Evolutionary conservation across 768 basidiomycete species (phyloP), one percentile per base, ranked within the genome.

Genomic region (Russula brevipes): DNA sequence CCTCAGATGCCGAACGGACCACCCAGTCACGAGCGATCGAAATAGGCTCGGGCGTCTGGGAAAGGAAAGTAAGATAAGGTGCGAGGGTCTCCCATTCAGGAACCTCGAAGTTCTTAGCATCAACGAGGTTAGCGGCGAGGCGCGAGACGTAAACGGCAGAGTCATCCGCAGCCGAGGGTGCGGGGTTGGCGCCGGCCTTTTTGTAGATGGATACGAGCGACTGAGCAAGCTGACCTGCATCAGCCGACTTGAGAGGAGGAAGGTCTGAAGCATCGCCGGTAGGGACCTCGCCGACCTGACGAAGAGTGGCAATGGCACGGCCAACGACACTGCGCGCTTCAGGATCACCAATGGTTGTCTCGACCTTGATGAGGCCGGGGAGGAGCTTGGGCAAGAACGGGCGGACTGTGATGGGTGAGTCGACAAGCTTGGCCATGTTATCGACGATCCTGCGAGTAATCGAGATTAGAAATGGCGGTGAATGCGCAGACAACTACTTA

Each of bases 401-500:
- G 72, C 95, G 89, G 77, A 98, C 95, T 56, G 94, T 96, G 77
- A 93, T 78, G 58, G 88, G 84, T 33, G 93, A 96, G 79, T 96
- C 94, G 73, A 98, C 95, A 72, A 98, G 87, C 80, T 97, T 97
- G 73, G 95, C 76, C 95, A 98, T 98, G 85, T 97, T 98, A 80
- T 98, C 95, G 72, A 90, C 82, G 68, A 98, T 98, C 71, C 88
- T 92, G 77, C 31, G 39, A 55, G 72, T 56, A 71, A 69, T 61
- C 39, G 55, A 39, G 17, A 59, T 68, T 9, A 69, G 30, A 60
- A 49, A 69, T 63, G 46, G 64, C 39, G 31, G 31, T 1, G 7
- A 31, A 57, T 3, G 12, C 12, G 16, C 10, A 17, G 61, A 68
- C 57, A 66, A 42, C n/a, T 8, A 81, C 88, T 68, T 80, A 90